Percentiles rank a stretch among this genome's conserved stretches.
phyloP scores from a whole-genome alignment of 2,329 filamentous ascomycete species.

The Thielaviopsis euricoi region DNA sequence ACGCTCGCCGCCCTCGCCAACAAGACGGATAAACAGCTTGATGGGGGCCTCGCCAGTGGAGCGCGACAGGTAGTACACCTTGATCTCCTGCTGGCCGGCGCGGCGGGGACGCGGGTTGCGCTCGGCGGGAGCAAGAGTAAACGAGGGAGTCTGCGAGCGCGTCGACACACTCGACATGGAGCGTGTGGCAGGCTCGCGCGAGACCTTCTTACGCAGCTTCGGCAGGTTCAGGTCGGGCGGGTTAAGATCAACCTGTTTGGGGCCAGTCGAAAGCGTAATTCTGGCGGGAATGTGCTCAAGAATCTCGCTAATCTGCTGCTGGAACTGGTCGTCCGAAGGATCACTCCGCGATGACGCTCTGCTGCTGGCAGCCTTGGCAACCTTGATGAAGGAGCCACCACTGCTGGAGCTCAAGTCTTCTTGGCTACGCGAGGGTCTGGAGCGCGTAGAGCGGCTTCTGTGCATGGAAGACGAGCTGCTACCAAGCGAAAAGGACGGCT shows the following conservation, averaged over 20 bases:
- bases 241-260: slow-evolving; percentile 32
- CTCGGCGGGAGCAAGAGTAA: slow-evolving; percentile 49
- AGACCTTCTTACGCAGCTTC: slow-evolving; percentile 23
- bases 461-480: slow-evolving; percentile 4
- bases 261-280: slow-evolving; percentile 51
- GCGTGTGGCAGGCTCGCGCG: slow-evolving; percentile 29
- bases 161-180: slow-evolving; percentile 35
- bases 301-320: slow-evolving; percentile 65
- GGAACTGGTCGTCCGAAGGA: slow-evolving; percentile 45
- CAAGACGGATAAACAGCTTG: slow-evolving; percentile 83
- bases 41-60: slow-evolving; percentile 74
- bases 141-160: slow-evolving; percentile 46
- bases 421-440: not conserved
- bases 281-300: slow-evolving; percentile 61
- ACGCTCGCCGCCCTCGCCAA: slow-evolving; percentile 76
- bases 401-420: no score
- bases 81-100: slow-evolving; percentile 52
- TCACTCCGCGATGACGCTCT: no score
- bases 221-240: slow-evolving; percentile 40
- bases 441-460: not conserved
- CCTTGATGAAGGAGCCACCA: slow-evolving; percentile 23
- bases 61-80: slow-evolving; percentile 79
- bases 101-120: slow-evolving; percentile 30
- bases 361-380: slow-evolving; percentile 25
- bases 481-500: slow-evolving; percentile 6